These are phyloP conservation scores for Saturnispora kantuleensis DNA, from an alignment of 805 yeast species.

Conservation along the genomic window DNA sequence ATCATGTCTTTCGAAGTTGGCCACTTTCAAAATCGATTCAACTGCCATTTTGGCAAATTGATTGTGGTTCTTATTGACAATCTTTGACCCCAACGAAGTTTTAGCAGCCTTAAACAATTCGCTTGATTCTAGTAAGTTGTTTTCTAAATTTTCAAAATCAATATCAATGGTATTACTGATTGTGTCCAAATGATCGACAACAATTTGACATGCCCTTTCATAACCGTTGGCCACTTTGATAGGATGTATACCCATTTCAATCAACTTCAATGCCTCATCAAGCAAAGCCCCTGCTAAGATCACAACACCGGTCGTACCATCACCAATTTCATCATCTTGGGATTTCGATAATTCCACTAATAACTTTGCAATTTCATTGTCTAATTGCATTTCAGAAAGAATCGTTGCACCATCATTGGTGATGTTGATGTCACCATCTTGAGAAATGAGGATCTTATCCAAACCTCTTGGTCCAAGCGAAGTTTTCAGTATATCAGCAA, in stretches of 20 bases:
- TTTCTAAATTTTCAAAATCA: slow-evolving; percentile 22
- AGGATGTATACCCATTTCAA: slow-evolving; percentile 96
- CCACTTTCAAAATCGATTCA: slow-evolving; percentile 86
- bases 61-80: slow-evolving; percentile 88
- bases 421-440: slow-evolving; percentile 96
- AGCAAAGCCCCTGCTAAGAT: slow-evolving; percentile 90
- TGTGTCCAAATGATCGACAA: slow-evolving; percentile 63
- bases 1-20: slow-evolving; percentile 84
- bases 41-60: slow-evolving; percentile 96
- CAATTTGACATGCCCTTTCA: slow-evolving; percentile 92
- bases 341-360: slow-evolving; percentile 88
- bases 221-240: slow-evolving; percentile 94
- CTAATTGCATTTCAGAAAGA: slow-evolving; percentile 89
- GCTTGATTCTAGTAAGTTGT: slow-evolving; percentile 28
- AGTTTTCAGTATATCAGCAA: slow-evolving; percentile 83
- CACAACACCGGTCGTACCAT: slow-evolving; percentile 98
- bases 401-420: slow-evolving; percentile 99
- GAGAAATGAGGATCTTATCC: slow-evolving; percentile 89
- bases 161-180: slow-evolving; percentile 36
- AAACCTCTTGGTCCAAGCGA: slow-evolving; percentile 98
- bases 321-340: slow-evolving; percentile 98
- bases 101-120: slow-evolving; percentile 83
- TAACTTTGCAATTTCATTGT: slow-evolving; percentile 90
- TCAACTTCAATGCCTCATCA: slow-evolving; percentile 89
- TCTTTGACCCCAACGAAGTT: slow-evolving; percentile 91